Base-by-base conservation (phyloP, 2,329 filamentous ascomycete species). In the Tolypocladium pustulatum region DNA sequence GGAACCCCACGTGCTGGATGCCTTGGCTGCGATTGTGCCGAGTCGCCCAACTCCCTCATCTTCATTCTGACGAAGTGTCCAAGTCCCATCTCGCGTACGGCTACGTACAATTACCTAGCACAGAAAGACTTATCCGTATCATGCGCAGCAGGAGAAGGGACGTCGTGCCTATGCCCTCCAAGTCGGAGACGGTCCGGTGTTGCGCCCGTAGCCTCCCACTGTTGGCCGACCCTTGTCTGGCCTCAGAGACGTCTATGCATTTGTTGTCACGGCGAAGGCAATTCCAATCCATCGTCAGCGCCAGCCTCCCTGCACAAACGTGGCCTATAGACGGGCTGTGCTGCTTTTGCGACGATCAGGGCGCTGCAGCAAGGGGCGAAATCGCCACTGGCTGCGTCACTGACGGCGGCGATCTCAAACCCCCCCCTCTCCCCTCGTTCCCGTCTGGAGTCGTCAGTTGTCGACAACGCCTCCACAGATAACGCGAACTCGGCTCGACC, bases 1-100 rank as follows among this genome's bases (percentile, higher is more conserved):
- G n/a, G 43, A 41, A 22, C 22, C 59, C 62, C 62, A 64, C 62
- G 62, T 64, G 62, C 60, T 25, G 56, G 32, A 63, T 56, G 61
- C 58, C 58, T 59, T 64, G 62, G 62, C 62, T 63, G 55, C 55
- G 58, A 55, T 46, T 27, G 41, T 17, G 8, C n/a, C 12, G 9
- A 12, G 41, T 4, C n/a, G n/a, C n/a, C n/a, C n/a, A n/a, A n/a
- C n/a, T n/a, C n/a, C 13, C n/a, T 46, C 41, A 10, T 43, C 41
- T 13, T 43, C n/a, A 13, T 7, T n/a, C 15, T 5, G 15, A 17
- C 38, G 38, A 40, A n/a, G 38, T 41, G 20, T 20, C 17, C 37
- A 15, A 15, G 38, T 20, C 40, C 41, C 5, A 15, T 1, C 22
- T 27, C 22, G 41, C 12, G 22, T 7, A 46, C 13, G 22, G 41